A percentile compares a stretch with the other conserved stretches of the same genome.
phyloP scores from a whole-genome alignment of 2,329 filamentous ascomycete genomes.

The Clonostachys chloroleuca region DNA sequence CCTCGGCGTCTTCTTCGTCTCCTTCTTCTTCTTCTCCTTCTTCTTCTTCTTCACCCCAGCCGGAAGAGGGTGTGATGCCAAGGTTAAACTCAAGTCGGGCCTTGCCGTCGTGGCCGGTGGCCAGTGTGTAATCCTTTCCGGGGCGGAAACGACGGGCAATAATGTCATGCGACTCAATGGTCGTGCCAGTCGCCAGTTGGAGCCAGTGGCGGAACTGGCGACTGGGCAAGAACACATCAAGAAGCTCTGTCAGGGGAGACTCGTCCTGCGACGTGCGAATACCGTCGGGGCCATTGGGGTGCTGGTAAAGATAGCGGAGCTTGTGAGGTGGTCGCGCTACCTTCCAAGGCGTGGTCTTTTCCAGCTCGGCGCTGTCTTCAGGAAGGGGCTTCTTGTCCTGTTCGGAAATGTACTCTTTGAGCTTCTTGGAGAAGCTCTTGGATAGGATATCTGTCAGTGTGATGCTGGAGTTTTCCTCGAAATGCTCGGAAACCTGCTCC shows the following conservation, averaged over 20 bases:
- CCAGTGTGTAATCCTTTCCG: conserved; percentile 88
- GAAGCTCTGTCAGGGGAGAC: conserved; percentile 68
- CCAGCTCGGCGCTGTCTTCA: conserved; percentile 47
- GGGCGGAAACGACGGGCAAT: conserved; percentile 84
- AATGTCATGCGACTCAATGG: conserved; percentile 68
- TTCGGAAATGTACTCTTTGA: conserved; percentile 68
- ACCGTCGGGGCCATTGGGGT: conserved; percentile 38
- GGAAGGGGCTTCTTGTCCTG: conserved; percentile 50
- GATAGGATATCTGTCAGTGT: conserved; percentile 76
- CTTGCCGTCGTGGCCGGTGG: conserved; percentile 75
- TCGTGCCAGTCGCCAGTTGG: conserved; percentile 72
- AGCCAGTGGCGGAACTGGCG: conserved; percentile 88
- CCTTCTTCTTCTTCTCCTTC: conserved; percentile 34
- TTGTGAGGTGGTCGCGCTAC: conserved; percentile 91
- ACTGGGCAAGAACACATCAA: conserved; percentile 81
- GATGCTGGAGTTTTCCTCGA: conserved; percentile 79
- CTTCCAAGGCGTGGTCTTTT: conserved; percentile 59
- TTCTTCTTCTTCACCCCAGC: conserved; percentile 72
- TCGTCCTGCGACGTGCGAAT: conserved; percentile 29
- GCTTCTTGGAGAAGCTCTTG: conserved; percentile 67
- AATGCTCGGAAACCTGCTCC: conserved; percentile 74
- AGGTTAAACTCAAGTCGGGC: conserved; percentile 84
- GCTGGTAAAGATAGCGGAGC: conserved; percentile 84
- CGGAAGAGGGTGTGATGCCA: conserved; percentile 76
- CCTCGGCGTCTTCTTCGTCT: conserved; percentile 21